These are phyloP conservation scores for Paxillus involutus DNA, from an alignment of 768 basidiomycete species.

Conservation along the genomic window DNA sequence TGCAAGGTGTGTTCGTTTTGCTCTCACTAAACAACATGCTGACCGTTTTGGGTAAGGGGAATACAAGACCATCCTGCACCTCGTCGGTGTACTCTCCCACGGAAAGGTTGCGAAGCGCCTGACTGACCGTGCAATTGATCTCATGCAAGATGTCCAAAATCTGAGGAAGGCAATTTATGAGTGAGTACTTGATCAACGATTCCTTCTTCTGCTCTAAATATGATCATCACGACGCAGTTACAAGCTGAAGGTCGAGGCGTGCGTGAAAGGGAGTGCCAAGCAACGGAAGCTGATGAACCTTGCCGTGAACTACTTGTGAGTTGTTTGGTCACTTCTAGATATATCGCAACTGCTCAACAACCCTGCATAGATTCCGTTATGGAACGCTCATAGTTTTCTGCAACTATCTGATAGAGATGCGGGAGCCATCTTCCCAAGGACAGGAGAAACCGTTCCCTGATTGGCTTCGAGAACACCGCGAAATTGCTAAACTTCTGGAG, in stretches of 20 bases:
- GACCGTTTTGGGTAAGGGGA: conserved; percentile 59
- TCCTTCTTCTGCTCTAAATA: background rate
- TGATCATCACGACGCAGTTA: conserved; percentile 51
- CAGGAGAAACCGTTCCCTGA: conserved; percentile 62
- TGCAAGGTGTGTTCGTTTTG: conserved; percentile 59
- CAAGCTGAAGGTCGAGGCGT: conserved; percentile 86
- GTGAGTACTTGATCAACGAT: conserved; percentile 44
- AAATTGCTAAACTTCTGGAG: conserved; percentile 74
- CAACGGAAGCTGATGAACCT: conserved; percentile 71
- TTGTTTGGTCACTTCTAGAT: conserved; percentile 15
- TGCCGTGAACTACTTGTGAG: conserved; percentile 85
- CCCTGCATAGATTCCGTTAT: conserved; percentile 67
- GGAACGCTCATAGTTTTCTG: conserved; percentile 92
- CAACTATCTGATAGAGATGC: conserved; percentile 84
- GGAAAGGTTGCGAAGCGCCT: conserved; percentile 92
- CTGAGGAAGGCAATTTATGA: conserved; percentile 93
- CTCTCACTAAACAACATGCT: background rate
- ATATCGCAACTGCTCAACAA: conserved; percentile 9
- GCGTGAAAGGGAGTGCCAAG: conserved; percentile 76
- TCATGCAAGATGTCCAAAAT: conserved; percentile 97
- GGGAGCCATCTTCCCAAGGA: conserved; percentile 38
- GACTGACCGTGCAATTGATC: conserved; percentile 85
- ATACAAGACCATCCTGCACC: conserved; percentile 94
- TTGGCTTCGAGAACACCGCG: conserved; percentile 82
- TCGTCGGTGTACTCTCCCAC: conserved; percentile 87